Conservation (phyloP, 2,329 filamentous ascomycete species). For the Pseudogymnoascus sp. region DNA sequence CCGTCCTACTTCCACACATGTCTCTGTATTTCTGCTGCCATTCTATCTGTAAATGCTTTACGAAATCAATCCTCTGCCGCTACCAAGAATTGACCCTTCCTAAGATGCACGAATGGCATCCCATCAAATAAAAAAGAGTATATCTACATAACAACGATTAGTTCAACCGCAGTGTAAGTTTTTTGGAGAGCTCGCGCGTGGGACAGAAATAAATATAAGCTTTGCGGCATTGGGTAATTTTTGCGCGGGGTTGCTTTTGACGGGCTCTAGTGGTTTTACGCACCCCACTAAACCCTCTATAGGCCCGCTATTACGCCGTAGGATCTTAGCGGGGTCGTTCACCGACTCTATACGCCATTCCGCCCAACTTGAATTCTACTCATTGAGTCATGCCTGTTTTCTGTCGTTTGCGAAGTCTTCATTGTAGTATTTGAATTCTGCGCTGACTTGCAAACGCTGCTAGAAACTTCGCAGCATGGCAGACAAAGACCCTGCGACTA, state of each 20-base stretch:
- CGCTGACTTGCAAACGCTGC: neutral
- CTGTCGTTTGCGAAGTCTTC: neutral
- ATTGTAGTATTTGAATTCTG: neutral
- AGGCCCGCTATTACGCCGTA: neutral
- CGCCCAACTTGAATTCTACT: slow-evolving; percentile 14
- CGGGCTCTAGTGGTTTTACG: too few relatives aligned
- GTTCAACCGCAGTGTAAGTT: neutral
- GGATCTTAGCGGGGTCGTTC: neutral
- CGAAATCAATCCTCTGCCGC: slow-evolving; percentile 15
- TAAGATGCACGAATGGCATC: slow-evolving; percentile 11
- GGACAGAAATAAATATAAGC: too few relatives aligned
- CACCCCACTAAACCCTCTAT: too few relatives aligned
- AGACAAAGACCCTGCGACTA: neutral
- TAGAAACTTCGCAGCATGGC: neutral
- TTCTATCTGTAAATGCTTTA: slow-evolving; percentile 14
- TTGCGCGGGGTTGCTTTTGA: too few relatives aligned
- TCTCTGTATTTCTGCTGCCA: slow-evolving; percentile 15
- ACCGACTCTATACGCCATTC: neutral
- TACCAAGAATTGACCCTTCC: slow-evolving; percentile 7
- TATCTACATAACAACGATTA: slow-evolving; percentile 13
- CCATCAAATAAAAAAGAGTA: slow-evolving; percentile 13
- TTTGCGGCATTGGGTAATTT: too few relatives aligned
- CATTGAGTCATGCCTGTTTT: slow-evolving; percentile 17
- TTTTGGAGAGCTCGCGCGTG: too few relatives aligned
- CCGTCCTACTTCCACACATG: neutral